Evolutionary conservation across 352 stramenopile genomes (phyloP).

Genomic region (Phytophthora hybrid): DNA sequence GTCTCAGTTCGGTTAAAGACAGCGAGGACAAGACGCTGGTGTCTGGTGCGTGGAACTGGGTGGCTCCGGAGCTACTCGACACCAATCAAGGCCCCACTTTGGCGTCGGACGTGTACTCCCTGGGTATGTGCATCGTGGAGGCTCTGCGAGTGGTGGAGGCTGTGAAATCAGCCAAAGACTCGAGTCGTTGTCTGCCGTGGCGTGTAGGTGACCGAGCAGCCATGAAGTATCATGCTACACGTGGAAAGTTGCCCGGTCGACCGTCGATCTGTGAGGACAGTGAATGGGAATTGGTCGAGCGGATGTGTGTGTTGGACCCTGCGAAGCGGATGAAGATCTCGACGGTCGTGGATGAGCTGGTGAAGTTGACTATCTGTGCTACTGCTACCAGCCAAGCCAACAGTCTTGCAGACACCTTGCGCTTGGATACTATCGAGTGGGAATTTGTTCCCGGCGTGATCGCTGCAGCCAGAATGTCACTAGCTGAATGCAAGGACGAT

Average conservation of each 20-base stretch:
- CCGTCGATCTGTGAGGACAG: too few relatives aligned
- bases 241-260: too few relatives aligned
- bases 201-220: background rate
- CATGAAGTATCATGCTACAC: too few relatives aligned
- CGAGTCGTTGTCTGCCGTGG: background rate
- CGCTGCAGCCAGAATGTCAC: too few relatives aligned
- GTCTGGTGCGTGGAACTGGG: slow-evolving; percentile 2
- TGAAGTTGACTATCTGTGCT: background rate
- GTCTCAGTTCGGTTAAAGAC: too few relatives aligned
- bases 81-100: background rate
- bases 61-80: background rate
- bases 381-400: too few relatives aligned
- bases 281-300: slow-evolving; percentile 7
- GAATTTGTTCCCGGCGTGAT: background rate
- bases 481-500: background rate
- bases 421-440: background rate
- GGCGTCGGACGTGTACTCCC: slow-evolving; percentile 16
- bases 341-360: slow-evolving; percentile 11
- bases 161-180: background rate
- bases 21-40: background rate
- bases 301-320: slow-evolving; percentile 1
- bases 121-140: slow-evolving; percentile 21
- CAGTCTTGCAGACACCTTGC: too few relatives aligned
- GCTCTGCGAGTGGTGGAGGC: background rate
- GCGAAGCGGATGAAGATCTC: background rate